Evolutionary conservation across 2,329 filamentous ascomycete genomes (phyloP).

Genomic region (Neoascochyta sp.): DNA sequence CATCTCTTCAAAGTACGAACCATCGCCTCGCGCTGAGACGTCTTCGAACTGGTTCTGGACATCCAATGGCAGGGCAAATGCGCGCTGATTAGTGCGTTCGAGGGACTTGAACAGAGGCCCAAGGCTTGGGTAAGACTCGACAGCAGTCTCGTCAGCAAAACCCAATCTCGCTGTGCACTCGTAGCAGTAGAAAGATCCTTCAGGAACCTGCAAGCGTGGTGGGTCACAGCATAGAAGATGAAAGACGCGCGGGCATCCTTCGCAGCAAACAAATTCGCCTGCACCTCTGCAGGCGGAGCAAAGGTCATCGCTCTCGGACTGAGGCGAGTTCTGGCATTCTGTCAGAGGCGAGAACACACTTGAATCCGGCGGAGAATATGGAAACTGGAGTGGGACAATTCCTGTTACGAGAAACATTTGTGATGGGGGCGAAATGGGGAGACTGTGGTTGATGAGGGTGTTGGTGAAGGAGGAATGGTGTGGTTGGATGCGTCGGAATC

Average conservation of each 20-base stretch:
- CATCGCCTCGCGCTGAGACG: constrained; percentile 70
- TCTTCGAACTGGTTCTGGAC: constrained; percentile 76
- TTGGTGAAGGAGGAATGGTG: constrained; percentile 39
- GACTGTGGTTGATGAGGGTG: constrained; percentile 30
- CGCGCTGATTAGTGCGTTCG: constrained; percentile 65
- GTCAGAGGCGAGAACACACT: constrained; percentile 41
- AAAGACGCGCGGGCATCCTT: constrained; percentile 85
- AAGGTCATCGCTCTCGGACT: constrained; percentile 74
- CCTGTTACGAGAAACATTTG: constrained; percentile 33
- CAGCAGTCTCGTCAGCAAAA: constrained; percentile 21
- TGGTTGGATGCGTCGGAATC: constrained; percentile 43
- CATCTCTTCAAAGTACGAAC: constrained; percentile 72
- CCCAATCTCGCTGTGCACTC: constrained; percentile 27
- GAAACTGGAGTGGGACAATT: constrained; percentile 28
- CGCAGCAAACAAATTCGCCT: constrained; percentile 87
- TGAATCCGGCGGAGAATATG: constrained; percentile 36
- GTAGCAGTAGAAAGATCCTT: constrained; percentile 70
- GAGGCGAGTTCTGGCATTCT: constrained; percentile 37
- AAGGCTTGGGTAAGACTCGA: constrained; percentile 43
- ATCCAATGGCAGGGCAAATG: constrained; percentile 65
- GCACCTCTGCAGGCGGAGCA: constrained; percentile 82
- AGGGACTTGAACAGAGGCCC: constrained; percentile 61
- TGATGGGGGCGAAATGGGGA: constrained; percentile 22
- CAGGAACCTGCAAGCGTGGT: constrained; percentile 46
- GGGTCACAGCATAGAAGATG: constrained; percentile 88